Evolutionary conservation across 1,284 basidiomycete genomes (phyloP), one percentile per base, ranked within the genome.

Genomic region (Leccinum pachyderme): DNA sequence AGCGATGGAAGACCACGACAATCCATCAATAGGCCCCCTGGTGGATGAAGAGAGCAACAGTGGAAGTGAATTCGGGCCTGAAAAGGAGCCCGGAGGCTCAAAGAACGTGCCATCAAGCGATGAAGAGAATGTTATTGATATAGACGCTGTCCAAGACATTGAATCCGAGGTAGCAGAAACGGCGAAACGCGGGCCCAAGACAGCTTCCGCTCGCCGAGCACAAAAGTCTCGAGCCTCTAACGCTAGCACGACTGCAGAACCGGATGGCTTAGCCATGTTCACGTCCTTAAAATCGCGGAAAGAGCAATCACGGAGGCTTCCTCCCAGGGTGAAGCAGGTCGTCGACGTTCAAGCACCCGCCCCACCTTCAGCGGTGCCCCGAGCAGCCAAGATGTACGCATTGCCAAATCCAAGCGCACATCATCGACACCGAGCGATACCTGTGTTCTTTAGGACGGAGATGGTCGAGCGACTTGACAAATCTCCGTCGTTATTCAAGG

Each of bases 391-490:
- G 62, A 78, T 75, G 61, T 79, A 82, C 57, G 70, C 77, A 4
- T 70, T 86, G 6, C 85, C 83, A 0, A 78, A 77, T 11, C 79
- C 85, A 0, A 86, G 78, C 60, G 70, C 82, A 0, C 79, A 88
- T 54, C 86, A 89, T 64, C 77, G 87, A 43, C 87, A 89, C 63
- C 75, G 86, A 28, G 81, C 86, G 22, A 72, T 81, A 3, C 82
- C 87, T 0, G 70, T 89, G 2, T 82, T 81, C 62, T 72, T 75
- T 18, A 77, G 76, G 48, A 59, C 66, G 9, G 77, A 75, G 41
- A 77, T 72, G 53, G 81, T 83, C 3, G 83, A 87, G 65, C 77
- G 86, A 27, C 77, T 91, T 3, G 63, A 70, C 5, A 62, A 73
- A 24, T 66, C 63, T 15, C 85, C 87, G 1, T 59, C 49, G n/a